phyloP scores from a whole-genome alignment of 2,329 filamentous ascomycete genomes.

The Passalora sequoiae region DNA sequence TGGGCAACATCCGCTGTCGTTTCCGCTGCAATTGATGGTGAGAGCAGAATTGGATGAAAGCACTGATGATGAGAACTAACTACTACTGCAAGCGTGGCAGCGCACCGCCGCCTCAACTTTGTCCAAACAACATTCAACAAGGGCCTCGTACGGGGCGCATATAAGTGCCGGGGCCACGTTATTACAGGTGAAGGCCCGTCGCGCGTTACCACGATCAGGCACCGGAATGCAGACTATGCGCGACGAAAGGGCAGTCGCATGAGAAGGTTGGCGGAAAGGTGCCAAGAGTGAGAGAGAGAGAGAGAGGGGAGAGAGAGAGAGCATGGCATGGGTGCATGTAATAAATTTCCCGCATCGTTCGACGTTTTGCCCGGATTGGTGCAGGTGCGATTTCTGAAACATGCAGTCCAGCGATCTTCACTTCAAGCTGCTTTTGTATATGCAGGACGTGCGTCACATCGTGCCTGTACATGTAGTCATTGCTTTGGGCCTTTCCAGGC shows the following conservation, averaged over 20 bases:
- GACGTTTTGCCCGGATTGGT: too few species aligned
- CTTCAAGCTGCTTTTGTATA: too few species aligned
- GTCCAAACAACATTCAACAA: too few species aligned
- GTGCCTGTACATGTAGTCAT: not conserved
- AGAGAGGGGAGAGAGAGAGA: too few species aligned
- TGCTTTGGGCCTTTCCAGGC: too few species aligned
- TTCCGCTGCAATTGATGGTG: not conserved
- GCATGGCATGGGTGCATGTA: not conserved
- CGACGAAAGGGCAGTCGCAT: not conserved
- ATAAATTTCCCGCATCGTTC: not conserved
- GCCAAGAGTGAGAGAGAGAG: too few species aligned
- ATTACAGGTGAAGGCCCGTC: not conserved
- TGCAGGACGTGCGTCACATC: not conserved
- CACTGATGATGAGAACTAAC: not conserved
- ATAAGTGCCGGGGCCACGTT: not conserved
- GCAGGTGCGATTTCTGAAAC: not conserved
- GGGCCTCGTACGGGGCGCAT: not conserved
- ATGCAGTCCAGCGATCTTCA: not conserved
- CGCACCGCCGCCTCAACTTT: not conserved
- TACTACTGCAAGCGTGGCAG: too few species aligned
- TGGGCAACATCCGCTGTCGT: too few species aligned
- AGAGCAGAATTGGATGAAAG: not conserved
- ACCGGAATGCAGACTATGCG: slow-evolving; percentile 6
- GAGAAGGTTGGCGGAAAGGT: not conserved
- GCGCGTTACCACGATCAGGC: slow-evolving; percentile 4